Evolutionary conservation across 768 basidiomycete genomes (phyloP), one percentile per base, ranked within the genome.

Genomic region (Favolaschia claudopus): DNA sequence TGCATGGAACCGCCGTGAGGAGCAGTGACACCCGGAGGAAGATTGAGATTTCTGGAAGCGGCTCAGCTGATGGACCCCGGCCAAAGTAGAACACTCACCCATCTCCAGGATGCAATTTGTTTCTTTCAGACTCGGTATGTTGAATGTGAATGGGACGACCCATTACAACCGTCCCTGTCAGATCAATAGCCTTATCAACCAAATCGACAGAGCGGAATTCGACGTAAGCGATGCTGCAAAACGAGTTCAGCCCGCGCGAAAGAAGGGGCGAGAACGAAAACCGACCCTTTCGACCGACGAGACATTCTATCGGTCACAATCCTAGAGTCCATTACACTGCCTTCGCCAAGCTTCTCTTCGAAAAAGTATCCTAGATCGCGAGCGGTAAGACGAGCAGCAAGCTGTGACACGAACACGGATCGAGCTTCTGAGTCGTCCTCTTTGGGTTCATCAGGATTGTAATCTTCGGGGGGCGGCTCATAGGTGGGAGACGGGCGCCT

Each of bases 361-460:
- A 99, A 99, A 82, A 99, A 99, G 78, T 95, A 93, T 65, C 96
- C 96, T 77, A 99, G 81, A 80, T 99, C 97, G 73, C 95, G 88
- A 68, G 96, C 95, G 58, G 96, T 98, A 73, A 99, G 87, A 70
- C 95, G 90, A 61, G 95, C 95, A 68, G 97, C 94, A 72, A 99
- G 89, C 79, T 99, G 97, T 68, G 96, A 96, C 72, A 97, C 95
- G 78, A 99, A 99, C 66, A 98, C 94, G 68, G 97, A 98, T 75
- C 97, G 91, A 70, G 93, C 91, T 87, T 99, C 97, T 54, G 94
- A 95, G 71, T 99, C 96, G 72, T 98, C 95, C 75, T 95, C 93
- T 69, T 90, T 91, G 7, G 91, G 89, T 64, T 98, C 95, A 66
- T 96, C 93, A 28, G 89, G 88, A 64, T 90, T 91, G 71, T 88